Conservation (phyloP, 2,329 filamentous ascomycete species). For the Aaosphaeria pasadenensis region DNA sequence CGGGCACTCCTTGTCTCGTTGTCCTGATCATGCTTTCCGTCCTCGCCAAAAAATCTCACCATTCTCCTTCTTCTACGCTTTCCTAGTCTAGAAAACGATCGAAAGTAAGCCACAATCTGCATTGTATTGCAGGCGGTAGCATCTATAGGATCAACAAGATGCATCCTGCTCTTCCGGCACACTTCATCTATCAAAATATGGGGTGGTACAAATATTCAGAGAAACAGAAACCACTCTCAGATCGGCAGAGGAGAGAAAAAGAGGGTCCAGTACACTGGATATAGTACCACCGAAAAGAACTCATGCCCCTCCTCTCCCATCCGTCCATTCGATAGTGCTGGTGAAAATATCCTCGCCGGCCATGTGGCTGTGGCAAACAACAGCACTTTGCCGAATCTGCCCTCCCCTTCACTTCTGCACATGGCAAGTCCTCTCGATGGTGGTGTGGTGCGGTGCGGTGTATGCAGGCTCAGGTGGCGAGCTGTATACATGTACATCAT, state of each 20-base stretch:
- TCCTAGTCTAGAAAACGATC: not conserved
- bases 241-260: not conserved
- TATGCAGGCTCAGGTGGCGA: not conserved
- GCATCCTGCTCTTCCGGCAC: not conserved
- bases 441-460: not conserved
- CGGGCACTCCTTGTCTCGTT: not conserved
- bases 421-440: not conserved
- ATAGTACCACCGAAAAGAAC: too few species aligned
- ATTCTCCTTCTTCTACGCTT: not conserved
- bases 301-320: too few species aligned
- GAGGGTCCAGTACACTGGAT: not conserved
- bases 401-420: not conserved
- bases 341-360: constrained; percentile 4
- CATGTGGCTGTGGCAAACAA: constrained; percentile 12
- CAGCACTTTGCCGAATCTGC: not conserved
- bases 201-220: constrained; percentile 2
- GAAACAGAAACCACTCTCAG: not conserved
- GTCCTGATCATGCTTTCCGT: not conserved
- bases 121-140: not conserved
- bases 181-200: not conserved
- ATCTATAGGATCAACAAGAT: not conserved
- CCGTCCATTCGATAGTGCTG: not conserved
- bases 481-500: not conserved
- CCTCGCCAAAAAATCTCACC: not conserved
- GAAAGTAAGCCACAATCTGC: not conserved